phyloP scores from a whole-genome alignment of 352 stramenopile species.

The Phytophthora syringae region DNA sequence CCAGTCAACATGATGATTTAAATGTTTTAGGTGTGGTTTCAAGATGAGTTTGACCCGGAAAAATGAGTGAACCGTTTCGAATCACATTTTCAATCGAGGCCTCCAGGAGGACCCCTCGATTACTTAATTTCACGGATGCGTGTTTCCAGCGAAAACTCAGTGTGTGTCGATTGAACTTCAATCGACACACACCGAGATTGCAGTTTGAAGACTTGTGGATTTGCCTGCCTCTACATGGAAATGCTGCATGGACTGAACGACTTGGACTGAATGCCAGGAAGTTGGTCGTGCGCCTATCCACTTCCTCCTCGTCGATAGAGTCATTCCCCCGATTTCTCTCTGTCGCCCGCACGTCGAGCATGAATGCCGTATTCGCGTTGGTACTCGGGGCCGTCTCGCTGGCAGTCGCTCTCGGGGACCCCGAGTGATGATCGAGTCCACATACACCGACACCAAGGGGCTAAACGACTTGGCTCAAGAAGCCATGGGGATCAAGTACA shows the following conservation, averaged over 20 bases:
- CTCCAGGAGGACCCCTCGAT: too few species aligned
- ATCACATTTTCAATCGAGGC: too few species aligned
- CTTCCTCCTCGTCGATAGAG: not conserved
- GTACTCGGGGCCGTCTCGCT: slow-evolving; percentile 16
- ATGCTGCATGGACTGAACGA: too few species aligned
- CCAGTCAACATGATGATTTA: slow-evolving; percentile 32
- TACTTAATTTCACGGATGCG: too few species aligned
- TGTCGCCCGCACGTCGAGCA: slow-evolving; percentile 6
- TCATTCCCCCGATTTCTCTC: slow-evolving; percentile 19
- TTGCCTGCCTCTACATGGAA: too few species aligned
- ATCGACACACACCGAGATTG: too few species aligned
- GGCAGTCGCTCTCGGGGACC: slow-evolving; percentile 14
- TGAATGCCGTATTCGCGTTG: slow-evolving; percentile 21
- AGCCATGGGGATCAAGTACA: slow-evolving; percentile 37
- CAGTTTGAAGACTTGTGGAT: too few species aligned
- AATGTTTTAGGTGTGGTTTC: slow-evolving; percentile 14
- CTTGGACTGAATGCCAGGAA: too few species aligned
- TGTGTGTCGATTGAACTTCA: too few species aligned
- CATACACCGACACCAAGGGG: slow-evolving; percentile 31
- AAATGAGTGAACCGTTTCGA: slow-evolving; percentile 5
- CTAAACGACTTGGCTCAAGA: slow-evolving; percentile 39
- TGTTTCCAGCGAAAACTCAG: too few species aligned
- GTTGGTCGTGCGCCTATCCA: not conserved
- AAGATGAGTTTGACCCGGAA: not conserved
- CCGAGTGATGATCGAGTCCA: slow-evolving; percentile 41